Conservation (phyloP, 306 rosid genomes). For the Canavalia ensiformis region DNA sequence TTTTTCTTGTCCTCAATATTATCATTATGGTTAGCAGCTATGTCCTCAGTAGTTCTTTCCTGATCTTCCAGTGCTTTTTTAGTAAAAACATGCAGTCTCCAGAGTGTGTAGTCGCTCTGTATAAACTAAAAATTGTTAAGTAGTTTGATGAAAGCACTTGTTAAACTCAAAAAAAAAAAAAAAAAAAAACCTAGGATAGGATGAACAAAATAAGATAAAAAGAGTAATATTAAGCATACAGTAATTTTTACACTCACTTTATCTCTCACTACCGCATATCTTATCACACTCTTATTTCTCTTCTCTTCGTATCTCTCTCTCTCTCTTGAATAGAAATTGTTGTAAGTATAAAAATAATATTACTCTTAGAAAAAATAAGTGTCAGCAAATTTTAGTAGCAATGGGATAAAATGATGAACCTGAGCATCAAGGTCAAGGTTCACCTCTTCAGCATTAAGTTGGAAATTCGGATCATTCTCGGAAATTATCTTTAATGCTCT, state of each 20-base stretch:
- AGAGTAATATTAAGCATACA: too few species aligned
- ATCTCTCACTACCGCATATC: too few species aligned
- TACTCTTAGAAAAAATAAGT: not conserved
- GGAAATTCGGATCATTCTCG: slow-evolving; percentile 71
- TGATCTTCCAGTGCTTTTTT: slow-evolving; percentile 59
- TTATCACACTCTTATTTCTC: too few species aligned
- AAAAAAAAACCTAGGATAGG: not conserved
- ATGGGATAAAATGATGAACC: slow-evolving; percentile 53
- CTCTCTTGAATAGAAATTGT: too few species aligned
- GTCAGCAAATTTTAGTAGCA: slow-evolving; percentile 18
- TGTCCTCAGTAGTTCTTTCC: slow-evolving; percentile 42
- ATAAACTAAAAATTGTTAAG: slow-evolving; percentile 21
- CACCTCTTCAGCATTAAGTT: slow-evolving; percentile 60
- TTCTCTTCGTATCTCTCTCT: too few species aligned
- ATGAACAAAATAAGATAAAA: not conserved
- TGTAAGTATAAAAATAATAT: too few species aligned
- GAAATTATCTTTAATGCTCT: slow-evolving; percentile 71
- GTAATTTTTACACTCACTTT: too few species aligned
- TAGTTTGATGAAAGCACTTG: not conserved
- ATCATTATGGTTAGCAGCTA: slow-evolving; percentile 34
- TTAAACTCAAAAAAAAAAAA: not conserved
- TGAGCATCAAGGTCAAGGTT: slow-evolving; percentile 81
- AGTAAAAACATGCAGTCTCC: slow-evolving; percentile 69
- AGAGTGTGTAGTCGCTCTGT: slow-evolving; percentile 73
- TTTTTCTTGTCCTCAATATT: slow-evolving; percentile 52